Conservation (phyloP, 352 stramenopile species). For the Phytophthora boehmeriae region DNA sequence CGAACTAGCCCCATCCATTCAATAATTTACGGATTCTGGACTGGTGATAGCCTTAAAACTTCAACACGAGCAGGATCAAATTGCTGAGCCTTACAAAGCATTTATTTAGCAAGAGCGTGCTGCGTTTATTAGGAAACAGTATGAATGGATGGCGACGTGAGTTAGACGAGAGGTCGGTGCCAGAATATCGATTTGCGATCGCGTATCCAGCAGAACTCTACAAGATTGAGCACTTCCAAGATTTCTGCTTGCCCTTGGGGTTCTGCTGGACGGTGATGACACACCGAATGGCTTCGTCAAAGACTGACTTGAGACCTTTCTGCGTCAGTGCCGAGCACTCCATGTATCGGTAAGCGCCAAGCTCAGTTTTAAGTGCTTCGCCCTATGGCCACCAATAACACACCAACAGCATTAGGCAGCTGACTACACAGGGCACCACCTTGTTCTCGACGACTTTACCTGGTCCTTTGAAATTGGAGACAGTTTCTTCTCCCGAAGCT, state of each 20-base stretch:
- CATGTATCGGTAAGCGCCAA: constrained; percentile 92
- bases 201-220: constrained; percentile 35
- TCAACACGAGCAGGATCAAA: no score
- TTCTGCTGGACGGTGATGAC: constrained; percentile 84
- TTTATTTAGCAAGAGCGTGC: constrained; percentile 15
- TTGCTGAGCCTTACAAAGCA: no score
- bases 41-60: constrained; percentile 3
- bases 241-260: constrained; percentile 52
- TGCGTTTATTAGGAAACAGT: no score
- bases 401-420: constrained; percentile 3
- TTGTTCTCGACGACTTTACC: constrained; percentile 31
- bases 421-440: not conserved
- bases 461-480: constrained; percentile 73
- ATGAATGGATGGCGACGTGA: not conserved
- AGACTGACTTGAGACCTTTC: constrained; percentile 94
- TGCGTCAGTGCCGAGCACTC: constrained; percentile 95
- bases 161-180: constrained; percentile 14
- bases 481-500: constrained; percentile 88
- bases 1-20: no score
- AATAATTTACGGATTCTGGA: no score
- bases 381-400: constrained; percentile 47
- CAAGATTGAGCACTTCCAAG: constrained; percentile 74
- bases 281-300: constrained; percentile 93
- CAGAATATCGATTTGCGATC: constrained; percentile 17
- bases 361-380: constrained; percentile 87